Evolutionary conservation across 2,329 filamentous ascomycete genomes (phyloP), one percentile per base, ranked within the genome.

Genomic region (Penicillium sp.): DNA sequence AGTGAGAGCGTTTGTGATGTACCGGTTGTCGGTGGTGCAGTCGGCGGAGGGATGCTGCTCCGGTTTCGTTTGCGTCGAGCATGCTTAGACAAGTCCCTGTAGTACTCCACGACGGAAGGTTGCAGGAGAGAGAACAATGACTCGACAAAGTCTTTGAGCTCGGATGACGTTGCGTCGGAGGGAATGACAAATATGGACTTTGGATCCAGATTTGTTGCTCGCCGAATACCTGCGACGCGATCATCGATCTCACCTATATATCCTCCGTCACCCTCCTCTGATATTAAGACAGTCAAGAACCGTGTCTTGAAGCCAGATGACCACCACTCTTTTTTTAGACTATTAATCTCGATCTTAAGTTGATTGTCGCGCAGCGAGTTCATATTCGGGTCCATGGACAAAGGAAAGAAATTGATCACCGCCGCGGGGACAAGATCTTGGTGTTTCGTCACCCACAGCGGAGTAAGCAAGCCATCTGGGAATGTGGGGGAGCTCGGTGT

Each of bases 71-170:
- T 97, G 65, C 93, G 86, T 56, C 90, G 82, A 8, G 86, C 79
- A 73, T 95, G 91, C 49, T 95, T 90, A n/a, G 89, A 89, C 10
- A 97, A 77, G 59, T 98, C 91, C 37, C 90, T 79, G 66, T 97
- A 97, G 68, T 96, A 95, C 59, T 98, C 93, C 37, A 91, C 74
- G 16, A 87, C 82, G 16, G 83, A 75, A 1, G 84, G 81, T 49
- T 91, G 89, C 36, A 96, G 68, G 1, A 84, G 79, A 1, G 80
- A 74, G 38, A 96, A 74, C 32, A 95, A 79, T 42, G 80, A 85
- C 44, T 85, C 81, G 0, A 86, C 82, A 54, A 91, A 89, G 6
- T 82, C 80, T 50, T 82, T 78, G 18, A 94, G 71, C 61, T 95
- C 89, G 1, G 80, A 77, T 2, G 77, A 72, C 4, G 87, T 85